These are phyloP conservation scores for Tripidium arundinaceum DNA, from an alignment of 202 grass and related monocot genomes.

Conservation along the genomic window DNA sequence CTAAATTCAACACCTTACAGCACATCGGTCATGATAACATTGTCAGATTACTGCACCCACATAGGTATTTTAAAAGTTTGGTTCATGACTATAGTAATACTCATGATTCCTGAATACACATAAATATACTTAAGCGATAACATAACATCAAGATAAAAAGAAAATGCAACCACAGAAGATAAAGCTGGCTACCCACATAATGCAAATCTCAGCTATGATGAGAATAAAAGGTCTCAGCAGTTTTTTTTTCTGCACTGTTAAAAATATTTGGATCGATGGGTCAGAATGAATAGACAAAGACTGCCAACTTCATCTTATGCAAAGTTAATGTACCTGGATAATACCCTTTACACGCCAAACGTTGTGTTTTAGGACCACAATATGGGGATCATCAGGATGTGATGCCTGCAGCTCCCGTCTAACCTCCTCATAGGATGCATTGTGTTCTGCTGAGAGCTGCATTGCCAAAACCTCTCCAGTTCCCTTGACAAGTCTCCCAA, in stretches of 20 bases:
- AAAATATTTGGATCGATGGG: not conserved
- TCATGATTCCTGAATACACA: not conserved
- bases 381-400: constrained; percentile 86
- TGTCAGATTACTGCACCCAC: not conserved
- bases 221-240: not conserved
- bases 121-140: not conserved
- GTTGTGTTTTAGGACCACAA: constrained; percentile 85
- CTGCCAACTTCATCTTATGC: not conserved
- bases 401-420: constrained; percentile 63
- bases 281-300: not conserved
- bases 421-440: constrained; percentile 70
- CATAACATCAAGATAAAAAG: not conserved
- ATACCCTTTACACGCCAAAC: constrained; percentile 96
- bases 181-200: not conserved
- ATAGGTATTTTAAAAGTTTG: not conserved
- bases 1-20: not conserved
- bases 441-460: constrained; percentile 85
- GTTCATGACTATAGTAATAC: not conserved
- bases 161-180: not conserved
- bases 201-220: not conserved
- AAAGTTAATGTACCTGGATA: constrained; percentile 60
- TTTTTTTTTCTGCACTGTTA: not conserved
- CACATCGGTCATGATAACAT: constrained; percentile 1
- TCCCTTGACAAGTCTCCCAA: constrained; percentile 75
- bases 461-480: constrained; percentile 82